A percentile compares a stretch with the other conserved stretches of the same genome.
Evolutionary conservation across 169 alveolate genomes (phyloP).

Genomic region (Toxoplasma gondii): DNA sequence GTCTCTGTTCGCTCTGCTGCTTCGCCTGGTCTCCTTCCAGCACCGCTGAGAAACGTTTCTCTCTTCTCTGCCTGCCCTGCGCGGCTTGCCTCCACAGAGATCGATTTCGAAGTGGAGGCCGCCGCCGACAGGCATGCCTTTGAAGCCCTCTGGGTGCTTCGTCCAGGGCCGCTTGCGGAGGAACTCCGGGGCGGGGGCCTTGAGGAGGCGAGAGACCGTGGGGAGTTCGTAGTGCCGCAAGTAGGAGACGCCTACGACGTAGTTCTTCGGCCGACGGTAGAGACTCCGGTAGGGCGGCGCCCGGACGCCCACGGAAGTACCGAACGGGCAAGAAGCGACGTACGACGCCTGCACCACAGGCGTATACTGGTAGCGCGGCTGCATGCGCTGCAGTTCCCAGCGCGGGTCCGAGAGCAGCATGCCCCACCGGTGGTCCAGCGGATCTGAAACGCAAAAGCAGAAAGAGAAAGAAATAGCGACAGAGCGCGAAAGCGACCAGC

Average conservation of each 20-base stretch:
- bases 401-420: background rate
- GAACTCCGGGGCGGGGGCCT: background rate
- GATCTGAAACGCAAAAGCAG: background rate
- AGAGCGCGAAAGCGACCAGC: background rate
- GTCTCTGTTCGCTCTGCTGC: too few species aligned
- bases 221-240: background rate
- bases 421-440: constrained; percentile 8
- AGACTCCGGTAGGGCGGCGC: constrained; percentile 19
- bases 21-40: too few species aligned
- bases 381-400: background rate
- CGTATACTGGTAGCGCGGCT: background rate
- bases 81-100: background rate
- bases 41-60: too few species aligned
- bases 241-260: background rate
- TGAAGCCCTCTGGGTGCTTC: background rate
- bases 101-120: background rate
- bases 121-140: background rate
- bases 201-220: background rate
- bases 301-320: background rate
- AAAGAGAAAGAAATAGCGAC: background rate
- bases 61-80: background rate
- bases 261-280: background rate
- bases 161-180: background rate
- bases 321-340: background rate
- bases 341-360: background rate